phyloP scores from a whole-genome alignment of 116 monocot species.

The Dioscorea cayenensis region DNA sequence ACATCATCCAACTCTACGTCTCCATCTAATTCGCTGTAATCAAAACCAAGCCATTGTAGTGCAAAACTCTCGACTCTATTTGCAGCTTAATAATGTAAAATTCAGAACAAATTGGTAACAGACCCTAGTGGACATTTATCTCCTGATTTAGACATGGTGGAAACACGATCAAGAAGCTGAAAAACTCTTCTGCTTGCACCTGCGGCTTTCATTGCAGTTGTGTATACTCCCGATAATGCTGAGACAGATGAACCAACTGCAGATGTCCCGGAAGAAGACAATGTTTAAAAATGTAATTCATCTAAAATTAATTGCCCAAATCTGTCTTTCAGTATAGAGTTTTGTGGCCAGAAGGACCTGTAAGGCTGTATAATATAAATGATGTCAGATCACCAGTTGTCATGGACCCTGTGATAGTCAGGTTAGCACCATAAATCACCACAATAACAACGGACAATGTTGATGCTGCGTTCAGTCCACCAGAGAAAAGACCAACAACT shows the following conservation, averaged over 20 bases:
- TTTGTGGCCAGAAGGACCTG: conserved; percentile 32
- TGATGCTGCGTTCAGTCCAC: conserved; percentile 82
- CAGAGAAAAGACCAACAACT: conserved; percentile 82
- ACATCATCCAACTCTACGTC: conserved; percentile 86
- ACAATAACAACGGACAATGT: conserved; percentile 83
- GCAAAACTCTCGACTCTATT: neutral
- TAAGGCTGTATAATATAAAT: conserved; percentile 96
- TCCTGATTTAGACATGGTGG: conserved; percentile 78
- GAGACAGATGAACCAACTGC: conserved; percentile 90
- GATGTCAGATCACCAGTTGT: conserved; percentile 88
- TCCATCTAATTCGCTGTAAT: conserved; percentile 55
- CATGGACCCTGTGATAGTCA: conserved; percentile 89
- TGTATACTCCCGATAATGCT: conserved; percentile 81
- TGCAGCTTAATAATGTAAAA: neutral
- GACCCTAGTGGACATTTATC: conserved; percentile 62
- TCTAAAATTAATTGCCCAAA: neutral
- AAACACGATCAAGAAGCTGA: conserved; percentile 88
- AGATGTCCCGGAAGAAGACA: conserved; percentile 6
- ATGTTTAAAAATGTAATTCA: neutral
- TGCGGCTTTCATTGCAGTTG: conserved; percentile 95
- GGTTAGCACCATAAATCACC: conserved; percentile 81
- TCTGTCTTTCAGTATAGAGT: neutral
- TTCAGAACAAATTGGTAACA: conserved; percentile 9
- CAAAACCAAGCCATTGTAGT: conserved; percentile 2
- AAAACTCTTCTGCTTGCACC: conserved; percentile 99